Base-by-base conservation (phyloP, 108 stramenopile species). In the Discostella stelligeroides region DNA sequence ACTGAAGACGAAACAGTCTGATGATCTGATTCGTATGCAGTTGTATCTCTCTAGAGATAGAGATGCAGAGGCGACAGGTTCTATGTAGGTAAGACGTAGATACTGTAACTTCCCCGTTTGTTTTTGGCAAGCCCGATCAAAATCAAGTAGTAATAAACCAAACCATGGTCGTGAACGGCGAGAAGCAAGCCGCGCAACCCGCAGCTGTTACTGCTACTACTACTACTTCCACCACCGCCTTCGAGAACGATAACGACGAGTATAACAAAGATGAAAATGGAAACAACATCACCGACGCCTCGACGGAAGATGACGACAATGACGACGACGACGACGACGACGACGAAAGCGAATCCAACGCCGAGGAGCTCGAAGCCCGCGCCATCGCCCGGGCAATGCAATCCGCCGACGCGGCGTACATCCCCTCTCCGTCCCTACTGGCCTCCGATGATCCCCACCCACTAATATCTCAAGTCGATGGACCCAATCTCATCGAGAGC, bases 301-400 rank as follows among this genome's bases (percentile, higher is more conserved):
- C 20, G 0, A n/a, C 51, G 20, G 53, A 54, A 14, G 37, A 64
- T 41, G 20, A 53, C 28, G 34, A 18, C 29, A 29, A 5, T 17
- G 59, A 7, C 40, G 30, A 39, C 8, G 58, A 29, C 21, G 30
- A 39, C 8, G 58, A 29, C 21, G 68, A 55, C 18, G 68, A 60
- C 2, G 27, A 25, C 24, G 49, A 66, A 2, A 12, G 25, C 13
- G 49, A 51, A 51, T 18, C 28, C 48, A 49, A 50, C 23, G 38
- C 21, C 37, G 42, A 7, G 1, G 71, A 66, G 6, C 56, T 58
- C 38, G 93, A 91, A 77, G 89, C 89, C 67, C 83, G 83, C 29
- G 93, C 93, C 18, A 89, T 94, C 10, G 87, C 87, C 18, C 82
- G 87, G 67, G 93, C 93, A 43, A 90, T 89, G 55, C 86, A 84